phyloP scores from a whole-genome alignment of 2,329 filamentous ascomycete species.

The Paecilomyces sp. region DNA sequence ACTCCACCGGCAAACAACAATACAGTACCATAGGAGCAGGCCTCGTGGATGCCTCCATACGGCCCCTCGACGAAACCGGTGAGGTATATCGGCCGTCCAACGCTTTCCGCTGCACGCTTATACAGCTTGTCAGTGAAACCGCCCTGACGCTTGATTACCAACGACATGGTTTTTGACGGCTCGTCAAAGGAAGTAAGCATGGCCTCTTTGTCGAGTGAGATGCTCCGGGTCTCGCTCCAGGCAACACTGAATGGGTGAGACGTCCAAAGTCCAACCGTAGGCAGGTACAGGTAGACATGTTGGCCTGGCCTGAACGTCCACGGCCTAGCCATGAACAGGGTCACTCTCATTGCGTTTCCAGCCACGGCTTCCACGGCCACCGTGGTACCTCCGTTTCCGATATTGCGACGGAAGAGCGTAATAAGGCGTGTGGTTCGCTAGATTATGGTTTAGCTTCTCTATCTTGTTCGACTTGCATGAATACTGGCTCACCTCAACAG shows the following conservation, averaged over 20 bases:
- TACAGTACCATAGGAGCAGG: slow-evolving; percentile 83
- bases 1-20: slow-evolving; percentile 85
- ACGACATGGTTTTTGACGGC: slow-evolving; percentile 55
- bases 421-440: slow-evolving; percentile 4
- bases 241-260: slow-evolving; percentile 68
- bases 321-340: slow-evolving; percentile 56
- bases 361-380: slow-evolving; percentile 58
- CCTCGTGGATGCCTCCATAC: slow-evolving; percentile 65
- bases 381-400: slow-evolving; percentile 45
- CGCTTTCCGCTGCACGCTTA: slow-evolving; percentile 51
- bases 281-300: slow-evolving; percentile 63
- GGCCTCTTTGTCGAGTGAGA: slow-evolving; percentile 16
- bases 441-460: not conserved
- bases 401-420: slow-evolving; percentile 4
- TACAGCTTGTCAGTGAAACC: slow-evolving; percentile 75
- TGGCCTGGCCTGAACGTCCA: slow-evolving; percentile 58
- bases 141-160: slow-evolving; percentile 72
- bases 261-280: slow-evolving; percentile 56
- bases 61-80: slow-evolving; percentile 55
- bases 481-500: not conserved
- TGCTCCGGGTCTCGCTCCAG: slow-evolving; percentile 55
- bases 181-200: slow-evolving; percentile 39
- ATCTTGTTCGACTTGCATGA: not conserved
- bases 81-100: slow-evolving; percentile 31
- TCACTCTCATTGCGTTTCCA: slow-evolving; percentile 59